phyloP scores from a whole-genome alignment of 1,284 basidiomycete species.

The Ceratobasidium sp. region DNA sequence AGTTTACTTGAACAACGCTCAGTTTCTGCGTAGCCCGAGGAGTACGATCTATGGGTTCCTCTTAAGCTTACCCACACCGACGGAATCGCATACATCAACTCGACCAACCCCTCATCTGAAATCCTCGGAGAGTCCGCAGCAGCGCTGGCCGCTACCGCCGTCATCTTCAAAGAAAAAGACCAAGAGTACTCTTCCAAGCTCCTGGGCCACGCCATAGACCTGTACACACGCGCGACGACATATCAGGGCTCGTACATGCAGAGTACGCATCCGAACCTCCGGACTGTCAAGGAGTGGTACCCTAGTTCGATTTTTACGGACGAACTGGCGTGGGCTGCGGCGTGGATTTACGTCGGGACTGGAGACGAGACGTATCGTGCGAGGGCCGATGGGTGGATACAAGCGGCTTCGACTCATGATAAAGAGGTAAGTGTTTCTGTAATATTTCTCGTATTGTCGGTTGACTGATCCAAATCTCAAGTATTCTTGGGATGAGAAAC shows the following conservation, averaged over 20 bases:
- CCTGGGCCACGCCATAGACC: slow-evolving; percentile 43
- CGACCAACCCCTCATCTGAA: slow-evolving; percentile 48
- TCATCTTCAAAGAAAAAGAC: slow-evolving; percentile 46
- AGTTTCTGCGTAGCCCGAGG: slow-evolving; percentile 40
- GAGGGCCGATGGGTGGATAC: slow-evolving; percentile 38
- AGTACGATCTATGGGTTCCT: slow-evolving; percentile 49
- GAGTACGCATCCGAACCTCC: slow-evolving; percentile 47
- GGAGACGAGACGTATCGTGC: slow-evolving; percentile 44
- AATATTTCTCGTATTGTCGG: background rate
- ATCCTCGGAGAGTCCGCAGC: slow-evolving; percentile 48
- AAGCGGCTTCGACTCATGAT: too few species aligned
- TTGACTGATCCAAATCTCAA: background rate
- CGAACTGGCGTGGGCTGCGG: slow-evolving; percentile 47
- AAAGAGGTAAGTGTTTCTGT: too few species aligned
- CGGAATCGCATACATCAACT: slow-evolving; percentile 49
- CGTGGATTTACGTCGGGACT: slow-evolving; percentile 48
- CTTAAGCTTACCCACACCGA: slow-evolving; percentile 39
- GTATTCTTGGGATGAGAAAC: slow-evolving; percentile 49
- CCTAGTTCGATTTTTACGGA: slow-evolving; percentile 47
- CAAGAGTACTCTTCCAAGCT: slow-evolving; percentile 44
- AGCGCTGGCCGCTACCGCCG: slow-evolving; percentile 46
- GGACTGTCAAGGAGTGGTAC: slow-evolving; percentile 48
- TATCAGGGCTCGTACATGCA: slow-evolving; percentile 47
- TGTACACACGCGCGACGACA: slow-evolving; percentile 48
- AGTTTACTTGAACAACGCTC: background rate